phyloP scores from a whole-genome alignment of 257 asterid species.

The Hygrophila difformis region DNA sequence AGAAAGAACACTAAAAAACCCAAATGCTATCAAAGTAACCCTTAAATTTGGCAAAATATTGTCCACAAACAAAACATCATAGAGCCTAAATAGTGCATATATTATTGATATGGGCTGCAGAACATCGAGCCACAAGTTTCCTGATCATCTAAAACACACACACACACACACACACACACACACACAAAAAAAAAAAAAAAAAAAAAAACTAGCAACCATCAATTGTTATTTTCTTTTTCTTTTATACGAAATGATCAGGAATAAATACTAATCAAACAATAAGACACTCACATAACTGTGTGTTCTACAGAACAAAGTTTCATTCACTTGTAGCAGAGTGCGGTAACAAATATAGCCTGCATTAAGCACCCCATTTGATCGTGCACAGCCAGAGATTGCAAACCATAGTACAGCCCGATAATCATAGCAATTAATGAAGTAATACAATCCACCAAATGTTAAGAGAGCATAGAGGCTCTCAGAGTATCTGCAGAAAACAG shows the following conservation, averaged over 20 bases:
- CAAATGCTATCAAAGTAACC: too few species aligned
- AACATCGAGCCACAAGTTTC: too few species aligned
- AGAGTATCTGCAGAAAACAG: constrained; percentile 55
- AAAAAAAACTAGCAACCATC: not conserved
- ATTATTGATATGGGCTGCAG: too few species aligned
- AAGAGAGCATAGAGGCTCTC: constrained; percentile 82
- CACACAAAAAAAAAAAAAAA: not conserved
- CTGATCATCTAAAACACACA: too few species aligned
- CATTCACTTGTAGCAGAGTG: constrained; percentile 49
- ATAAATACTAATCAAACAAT: not conserved
- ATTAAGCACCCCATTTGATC: constrained; percentile 89
- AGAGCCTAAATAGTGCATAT: too few species aligned
- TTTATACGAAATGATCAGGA: not conserved
- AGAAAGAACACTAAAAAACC: too few species aligned
- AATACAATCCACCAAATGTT: constrained; percentile 68
- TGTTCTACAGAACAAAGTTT: constrained; percentile 34
- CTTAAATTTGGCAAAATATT: too few species aligned
- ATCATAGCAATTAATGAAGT: constrained; percentile 42
- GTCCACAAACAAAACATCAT: too few species aligned
- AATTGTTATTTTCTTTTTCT: not conserved
- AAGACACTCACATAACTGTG: constrained; percentile 46
- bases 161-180: too few species aligned
- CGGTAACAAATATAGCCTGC: constrained; percentile 78
- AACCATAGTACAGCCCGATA: constrained; percentile 52
- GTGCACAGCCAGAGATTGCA: constrained; percentile 77